Conservation (phyloP, 306 rosid species). For the Mucuna pruriens region DNA sequence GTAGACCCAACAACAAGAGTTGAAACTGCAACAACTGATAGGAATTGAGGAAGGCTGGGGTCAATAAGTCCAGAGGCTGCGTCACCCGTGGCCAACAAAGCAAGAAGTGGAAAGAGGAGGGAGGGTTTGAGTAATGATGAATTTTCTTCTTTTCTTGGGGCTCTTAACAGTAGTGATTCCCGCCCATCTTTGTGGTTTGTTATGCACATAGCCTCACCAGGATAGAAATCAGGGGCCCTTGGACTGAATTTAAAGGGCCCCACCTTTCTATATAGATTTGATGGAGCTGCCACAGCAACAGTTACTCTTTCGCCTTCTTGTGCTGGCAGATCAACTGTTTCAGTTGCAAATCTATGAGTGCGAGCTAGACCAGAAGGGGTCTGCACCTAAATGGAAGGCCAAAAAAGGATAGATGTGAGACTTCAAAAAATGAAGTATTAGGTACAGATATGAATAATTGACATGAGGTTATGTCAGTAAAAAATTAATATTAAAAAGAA, state of each 20-base stretch:
- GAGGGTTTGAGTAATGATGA: conserved; percentile 72
- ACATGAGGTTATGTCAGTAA: conserved; percentile 7
- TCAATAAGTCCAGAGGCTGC: conserved; percentile 88
- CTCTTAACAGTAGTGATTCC: conserved; percentile 84
- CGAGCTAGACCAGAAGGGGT: conserved; percentile 95
- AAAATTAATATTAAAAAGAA: neutral
- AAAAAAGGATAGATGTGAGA: conserved; percentile 19
- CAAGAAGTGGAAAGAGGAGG: conserved; percentile 71
- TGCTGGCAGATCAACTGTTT: conserved; percentile 93
- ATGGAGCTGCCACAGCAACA: conserved; percentile 89
- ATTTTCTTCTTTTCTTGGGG: conserved; percentile 71
- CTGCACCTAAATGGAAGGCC: conserved; percentile 62
- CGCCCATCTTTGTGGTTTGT: conserved; percentile 94
- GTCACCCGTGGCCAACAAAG: conserved; percentile 82
- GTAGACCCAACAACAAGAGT: conserved; percentile 85
- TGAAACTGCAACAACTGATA: conserved; percentile 73
- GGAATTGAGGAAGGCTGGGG: conserved; percentile 80
- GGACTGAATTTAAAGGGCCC: conserved; percentile 92
- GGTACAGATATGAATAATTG: conserved; percentile 23
- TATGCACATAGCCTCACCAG: conserved; percentile 92
- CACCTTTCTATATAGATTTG: conserved; percentile 67
- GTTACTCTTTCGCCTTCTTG: conserved; percentile 94
- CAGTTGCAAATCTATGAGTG: conserved; percentile 92
- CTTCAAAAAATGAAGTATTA: neutral
- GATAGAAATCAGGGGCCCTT: conserved; percentile 71